A percentile compares a stretch with the other conserved stretches of the same genome.
Evolutionary conservation across 768 basidiomycete genomes (phyloP).

Genomic region (Termitomyces sp.): DNA sequence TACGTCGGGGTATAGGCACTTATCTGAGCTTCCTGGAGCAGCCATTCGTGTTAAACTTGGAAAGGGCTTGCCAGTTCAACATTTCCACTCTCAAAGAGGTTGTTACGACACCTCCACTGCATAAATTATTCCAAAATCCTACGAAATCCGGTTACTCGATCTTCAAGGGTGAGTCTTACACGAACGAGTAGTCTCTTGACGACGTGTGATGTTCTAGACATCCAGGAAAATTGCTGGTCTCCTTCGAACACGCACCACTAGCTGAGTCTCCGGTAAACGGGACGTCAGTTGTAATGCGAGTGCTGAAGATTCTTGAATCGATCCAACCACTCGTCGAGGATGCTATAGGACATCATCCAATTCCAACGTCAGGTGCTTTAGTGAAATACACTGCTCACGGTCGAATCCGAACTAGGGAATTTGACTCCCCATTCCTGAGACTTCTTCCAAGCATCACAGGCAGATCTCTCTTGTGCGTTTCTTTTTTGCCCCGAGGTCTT

Average conservation of each 20-base stretch:
- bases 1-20: too few relatives aligned
- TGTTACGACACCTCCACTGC: not conserved
- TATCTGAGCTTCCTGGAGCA: not conserved
- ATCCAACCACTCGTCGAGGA: not conserved
- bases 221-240: not conserved
- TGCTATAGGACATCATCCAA: too few relatives aligned
- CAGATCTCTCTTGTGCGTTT: too few relatives aligned
- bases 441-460: too few relatives aligned
- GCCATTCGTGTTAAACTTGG: not conserved
- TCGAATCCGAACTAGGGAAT: too few relatives aligned
- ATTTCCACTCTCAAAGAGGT: not conserved
- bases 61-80: not conserved
- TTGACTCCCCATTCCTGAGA: too few relatives aligned
- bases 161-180: not conserved
- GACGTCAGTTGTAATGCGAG: not conserved
- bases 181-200: not conserved
- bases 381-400: too few relatives aligned
- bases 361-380: too few relatives aligned
- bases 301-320: not conserved
- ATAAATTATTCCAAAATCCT: not conserved
- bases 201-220: not conserved
- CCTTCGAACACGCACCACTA: not conserved
- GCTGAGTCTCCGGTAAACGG: not conserved
- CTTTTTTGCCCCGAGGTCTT: too few relatives aligned
- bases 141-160: too few relatives aligned